Percentiles rank a stretch among this genome's conserved stretches.
Evolutionary conservation across 2,329 filamentous ascomycete species (phyloP).

Genomic region (Xylaria sp.): DNA sequence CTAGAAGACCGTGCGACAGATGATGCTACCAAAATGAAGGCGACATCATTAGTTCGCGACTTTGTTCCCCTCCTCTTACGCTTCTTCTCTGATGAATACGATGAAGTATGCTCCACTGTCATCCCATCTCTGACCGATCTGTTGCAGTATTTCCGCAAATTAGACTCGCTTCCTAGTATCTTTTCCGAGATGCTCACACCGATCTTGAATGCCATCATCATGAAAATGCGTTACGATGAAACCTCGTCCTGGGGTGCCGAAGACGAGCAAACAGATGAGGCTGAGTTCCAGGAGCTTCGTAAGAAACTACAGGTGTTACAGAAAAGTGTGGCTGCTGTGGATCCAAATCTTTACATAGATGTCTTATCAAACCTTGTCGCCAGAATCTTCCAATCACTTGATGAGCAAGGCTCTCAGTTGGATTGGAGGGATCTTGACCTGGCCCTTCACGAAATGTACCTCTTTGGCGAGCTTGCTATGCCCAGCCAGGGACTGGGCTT

Average conservation of each 20-base stretch:
- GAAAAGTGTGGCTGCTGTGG: slow-evolving; percentile 89
- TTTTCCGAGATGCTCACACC: slow-evolving; percentile 87
- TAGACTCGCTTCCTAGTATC: slow-evolving; percentile 75
- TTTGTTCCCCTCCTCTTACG: slow-evolving; percentile 90
- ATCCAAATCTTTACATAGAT: slow-evolving; percentile 88
- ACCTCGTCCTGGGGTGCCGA: slow-evolving; percentile 93
- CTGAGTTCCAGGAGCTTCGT: slow-evolving; percentile 94
- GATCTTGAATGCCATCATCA: slow-evolving; percentile 89
- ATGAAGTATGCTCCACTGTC: slow-evolving; percentile 96
- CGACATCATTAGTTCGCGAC: slow-evolving; percentile 81
- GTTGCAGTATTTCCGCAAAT: slow-evolving; percentile 87
- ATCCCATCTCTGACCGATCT: slow-evolving; percentile 94
- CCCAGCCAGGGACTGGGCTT: slow-evolving; percentile 86
- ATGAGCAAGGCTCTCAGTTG: slow-evolving; percentile 76
- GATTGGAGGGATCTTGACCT: slow-evolving; percentile 97
- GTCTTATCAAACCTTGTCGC: slow-evolving; percentile 89
- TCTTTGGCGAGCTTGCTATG: slow-evolving; percentile 94
- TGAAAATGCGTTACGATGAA: slow-evolving; percentile 98
- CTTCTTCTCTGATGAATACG: slow-evolving; percentile 97
- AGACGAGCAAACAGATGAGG: slow-evolving; percentile 94
- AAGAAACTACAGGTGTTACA: slow-evolving; percentile 91
- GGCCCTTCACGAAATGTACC: slow-evolving; percentile 92
- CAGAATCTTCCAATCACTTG: slow-evolving; percentile 83
- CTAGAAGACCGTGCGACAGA: slow-evolving; percentile 74
- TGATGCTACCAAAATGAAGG: slow-evolving; percentile 74